A percentile compares a stretch with the other conserved stretches of the same genome.
Evolutionary conservation across 345 rosid species (phyloP).

Genomic region (Capsella bursapastoris): DNA sequence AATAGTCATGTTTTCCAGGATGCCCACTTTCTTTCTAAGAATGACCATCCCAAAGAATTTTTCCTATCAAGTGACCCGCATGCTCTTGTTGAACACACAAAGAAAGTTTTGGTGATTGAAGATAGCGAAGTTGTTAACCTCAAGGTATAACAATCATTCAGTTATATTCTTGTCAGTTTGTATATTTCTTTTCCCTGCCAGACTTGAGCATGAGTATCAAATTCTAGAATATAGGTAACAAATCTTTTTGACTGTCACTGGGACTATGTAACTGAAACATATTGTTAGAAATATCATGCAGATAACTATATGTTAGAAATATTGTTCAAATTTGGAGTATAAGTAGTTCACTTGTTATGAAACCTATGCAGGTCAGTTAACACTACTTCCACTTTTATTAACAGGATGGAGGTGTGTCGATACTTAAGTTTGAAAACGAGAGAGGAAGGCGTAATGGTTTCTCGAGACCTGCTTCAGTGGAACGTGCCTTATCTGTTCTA

Average conservation of each 20-base stretch:
- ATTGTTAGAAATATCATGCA: background rate
- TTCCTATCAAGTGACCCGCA: conserved; percentile 87
- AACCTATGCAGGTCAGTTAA: background rate
- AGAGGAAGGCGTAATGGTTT: conserved; percentile 59
- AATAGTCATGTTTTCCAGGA: conserved; percentile 65
- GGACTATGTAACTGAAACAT: background rate
- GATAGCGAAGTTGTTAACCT: conserved; percentile 89
- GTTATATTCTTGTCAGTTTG: background rate
- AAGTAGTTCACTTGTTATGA: conserved; percentile 2
- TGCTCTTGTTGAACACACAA: conserved; percentile 94
- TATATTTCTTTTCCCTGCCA: conserved; percentile 9
- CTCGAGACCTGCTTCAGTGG: conserved; percentile 82
- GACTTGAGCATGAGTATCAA: background rate
- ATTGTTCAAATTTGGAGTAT: conserved; percentile 1
- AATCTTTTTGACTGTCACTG: conserved; percentile 15
- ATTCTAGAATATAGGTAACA: background rate
- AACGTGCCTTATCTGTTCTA: conserved; percentile 91
- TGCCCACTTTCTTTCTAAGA: conserved; percentile 61
- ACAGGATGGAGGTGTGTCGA: conserved; percentile 89
- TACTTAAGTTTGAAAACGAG: conserved; percentile 75
- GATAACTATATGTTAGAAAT: background rate
- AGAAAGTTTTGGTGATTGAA: conserved; percentile 84
- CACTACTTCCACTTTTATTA: conserved; percentile 5
- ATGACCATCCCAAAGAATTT: conserved; percentile 76
- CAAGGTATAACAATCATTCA: conserved; percentile 55